Evolutionary conservation across 805 yeast species (phyloP).

Genomic region (Starmerella davenportii): DNA sequence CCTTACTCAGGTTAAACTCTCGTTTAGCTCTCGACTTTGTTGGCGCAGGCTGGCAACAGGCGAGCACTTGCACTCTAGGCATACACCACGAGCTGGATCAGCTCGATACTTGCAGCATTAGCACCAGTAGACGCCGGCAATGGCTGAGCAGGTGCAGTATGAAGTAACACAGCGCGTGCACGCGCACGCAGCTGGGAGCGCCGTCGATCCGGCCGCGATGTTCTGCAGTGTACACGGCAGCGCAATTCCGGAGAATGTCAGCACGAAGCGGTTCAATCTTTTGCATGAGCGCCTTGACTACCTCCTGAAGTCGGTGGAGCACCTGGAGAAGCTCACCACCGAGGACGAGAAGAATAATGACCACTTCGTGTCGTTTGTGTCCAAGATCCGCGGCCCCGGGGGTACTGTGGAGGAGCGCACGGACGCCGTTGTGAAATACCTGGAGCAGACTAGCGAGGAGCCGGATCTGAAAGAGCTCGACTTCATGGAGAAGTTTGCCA

Average conservation of each 20-base stretch:
- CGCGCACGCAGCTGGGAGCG: too few relatives aligned
- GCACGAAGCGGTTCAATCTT: neutral
- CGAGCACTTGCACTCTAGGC: too few relatives aligned
- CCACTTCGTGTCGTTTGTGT: neutral
- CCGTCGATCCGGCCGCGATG: too few relatives aligned
- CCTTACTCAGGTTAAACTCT: too few relatives aligned
- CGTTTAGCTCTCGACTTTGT: too few relatives aligned
- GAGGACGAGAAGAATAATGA: neutral
- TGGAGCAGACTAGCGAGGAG: conserved; percentile 18
- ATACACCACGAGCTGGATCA: too few relatives aligned
- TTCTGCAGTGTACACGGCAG: too few relatives aligned
- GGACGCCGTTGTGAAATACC: conserved; percentile 16
- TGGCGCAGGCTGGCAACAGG: too few relatives aligned
- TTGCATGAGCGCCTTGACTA: neutral
- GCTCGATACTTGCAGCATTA: too few relatives aligned
- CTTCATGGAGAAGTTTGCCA: conserved; percentile 15
- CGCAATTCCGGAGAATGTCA: neutral
- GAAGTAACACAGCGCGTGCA: too few relatives aligned
- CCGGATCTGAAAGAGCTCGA: conserved; percentile 14
- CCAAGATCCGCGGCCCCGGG: neutral
- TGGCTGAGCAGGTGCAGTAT: too few relatives aligned
- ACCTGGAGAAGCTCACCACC: neutral
- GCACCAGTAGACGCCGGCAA: too few relatives aligned
- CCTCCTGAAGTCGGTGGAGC: neutral
- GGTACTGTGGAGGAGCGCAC: neutral